Conservation (phyloP, 257 asterid species). For the Nicotiana otophora region DNA sequence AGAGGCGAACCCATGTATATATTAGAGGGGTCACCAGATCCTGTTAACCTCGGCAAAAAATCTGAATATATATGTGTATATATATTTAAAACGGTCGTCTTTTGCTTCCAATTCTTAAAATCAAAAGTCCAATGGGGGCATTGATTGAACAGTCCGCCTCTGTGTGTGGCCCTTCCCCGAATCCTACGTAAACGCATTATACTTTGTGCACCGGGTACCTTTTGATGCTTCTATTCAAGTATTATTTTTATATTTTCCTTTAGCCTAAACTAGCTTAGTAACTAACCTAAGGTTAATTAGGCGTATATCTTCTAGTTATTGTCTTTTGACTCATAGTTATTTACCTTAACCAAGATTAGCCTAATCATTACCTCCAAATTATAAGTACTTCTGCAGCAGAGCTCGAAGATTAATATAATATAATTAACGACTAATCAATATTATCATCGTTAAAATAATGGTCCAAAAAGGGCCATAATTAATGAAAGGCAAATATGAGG, state of each 20-base stretch:
- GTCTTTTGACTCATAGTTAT: constrained; percentile 15
- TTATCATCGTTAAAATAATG: constrained; percentile 45
- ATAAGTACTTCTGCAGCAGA: constrained; percentile 18
- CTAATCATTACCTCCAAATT: constrained; percentile 40
- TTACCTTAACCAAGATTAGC: constrained; percentile 4
- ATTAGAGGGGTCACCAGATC: no score
- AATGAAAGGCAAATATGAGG: neutral
- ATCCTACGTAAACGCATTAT: fast-evolving
- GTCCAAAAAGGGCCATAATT: constrained; percentile 14
- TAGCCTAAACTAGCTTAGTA: neutral
- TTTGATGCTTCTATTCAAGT: neutral
- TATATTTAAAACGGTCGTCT: no score
- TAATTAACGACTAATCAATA: constrained; percentile 14
- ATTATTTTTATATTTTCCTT: neutral
- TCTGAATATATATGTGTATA: no score
- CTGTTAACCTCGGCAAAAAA: no score
- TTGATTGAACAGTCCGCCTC: no score
- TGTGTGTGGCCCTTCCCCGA: fast-evolving
- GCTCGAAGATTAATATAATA: neutral
- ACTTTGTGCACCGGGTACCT: no score
- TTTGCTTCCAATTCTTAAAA: no score
- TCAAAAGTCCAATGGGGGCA: no score
- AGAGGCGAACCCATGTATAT: no score
- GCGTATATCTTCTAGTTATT: neutral
- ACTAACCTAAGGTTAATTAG: no score